A percentile compares a stretch with the other conserved stretches of the same genome.
phyloP scores from a whole-genome alignment of 441 rosid genomes.

The Syzygium syzygioides region DNA sequence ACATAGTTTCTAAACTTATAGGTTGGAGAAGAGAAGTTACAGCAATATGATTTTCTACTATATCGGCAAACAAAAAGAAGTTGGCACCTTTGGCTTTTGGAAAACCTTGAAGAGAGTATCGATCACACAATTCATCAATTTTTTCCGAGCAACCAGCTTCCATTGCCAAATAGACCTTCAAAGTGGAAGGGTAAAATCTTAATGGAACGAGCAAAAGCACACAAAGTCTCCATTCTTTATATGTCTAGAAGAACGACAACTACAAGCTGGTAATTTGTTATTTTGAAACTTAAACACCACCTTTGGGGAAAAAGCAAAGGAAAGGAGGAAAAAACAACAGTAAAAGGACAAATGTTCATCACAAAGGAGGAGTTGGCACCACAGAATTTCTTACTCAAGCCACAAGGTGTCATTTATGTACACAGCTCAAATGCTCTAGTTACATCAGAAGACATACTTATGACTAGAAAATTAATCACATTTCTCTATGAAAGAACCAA shows the following conservation, averaged over 20 bases:
- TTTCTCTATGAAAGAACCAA: not conserved
- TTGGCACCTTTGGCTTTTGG: conserved; percentile 49
- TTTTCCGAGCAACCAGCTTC: conserved; percentile 95
- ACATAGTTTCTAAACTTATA: not conserved
- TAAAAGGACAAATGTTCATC: not conserved
- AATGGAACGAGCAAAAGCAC: not conserved
- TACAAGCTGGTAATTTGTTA: not conserved
- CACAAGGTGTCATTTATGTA: too few species aligned
- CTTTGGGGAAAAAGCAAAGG: not conserved
- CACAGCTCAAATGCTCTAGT: too few species aligned
- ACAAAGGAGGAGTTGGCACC: not conserved
- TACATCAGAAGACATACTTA: not conserved
- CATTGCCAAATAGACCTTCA: conserved; percentile 90
- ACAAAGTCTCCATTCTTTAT: not conserved
- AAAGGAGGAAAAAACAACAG: not conserved
- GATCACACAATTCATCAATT: conserved; percentile 78
- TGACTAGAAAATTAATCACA: not conserved
- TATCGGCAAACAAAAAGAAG: not conserved
- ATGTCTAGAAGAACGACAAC: not conserved
- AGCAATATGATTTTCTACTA: not conserved
- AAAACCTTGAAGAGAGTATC: conserved; percentile 75
- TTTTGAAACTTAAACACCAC: not conserved
- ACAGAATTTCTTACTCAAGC: not conserved
- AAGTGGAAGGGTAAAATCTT: conserved; percentile 3
- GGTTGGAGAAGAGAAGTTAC: not conserved